These are phyloP conservation scores for Nevesoporus exiguus DNA, from an alignment of 768 basidiomycete species.

Conservation along the genomic window DNA sequence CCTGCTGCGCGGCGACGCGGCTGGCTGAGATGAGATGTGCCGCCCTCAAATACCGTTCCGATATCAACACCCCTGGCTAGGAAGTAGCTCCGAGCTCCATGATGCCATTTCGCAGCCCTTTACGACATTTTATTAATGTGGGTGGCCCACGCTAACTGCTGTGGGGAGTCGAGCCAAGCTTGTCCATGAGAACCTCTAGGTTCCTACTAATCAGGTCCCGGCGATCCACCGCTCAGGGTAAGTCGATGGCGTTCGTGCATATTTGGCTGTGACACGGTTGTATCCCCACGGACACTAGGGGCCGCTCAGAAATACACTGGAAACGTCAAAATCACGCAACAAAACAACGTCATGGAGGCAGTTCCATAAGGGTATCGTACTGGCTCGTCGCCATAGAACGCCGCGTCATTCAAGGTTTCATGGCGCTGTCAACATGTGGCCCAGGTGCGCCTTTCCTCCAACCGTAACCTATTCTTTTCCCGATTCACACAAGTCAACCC, in stretches of 20 bases:
- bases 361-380: conserved; percentile 26
- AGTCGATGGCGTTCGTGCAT: conserved; percentile 2
- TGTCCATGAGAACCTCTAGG: conserved; percentile 15
- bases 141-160: conserved; percentile 8
- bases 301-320: conserved; percentile 12
- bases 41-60: conserved; percentile 12
- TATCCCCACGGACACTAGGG: conserved; percentile 19
- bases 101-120: conserved; percentile 14
- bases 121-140: conserved; percentile 22
- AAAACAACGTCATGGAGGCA: conserved; percentile 24
- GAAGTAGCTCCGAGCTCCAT: conserved; percentile 20
- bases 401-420: conserved; percentile 35
- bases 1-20: conserved; percentile 14
- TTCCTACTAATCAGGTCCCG: conserved; percentile 15
- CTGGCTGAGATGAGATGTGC: conserved; percentile 21
- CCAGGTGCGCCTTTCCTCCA: conserved; percentile 28
- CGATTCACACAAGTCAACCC: conserved; percentile 18
- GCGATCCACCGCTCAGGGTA: conserved; percentile 8
- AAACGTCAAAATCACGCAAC: conserved; percentile 26
- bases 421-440: conserved; percentile 32
- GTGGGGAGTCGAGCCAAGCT: conserved; percentile 14
- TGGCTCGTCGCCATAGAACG: conserved; percentile 29
- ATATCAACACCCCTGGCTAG: conserved; percentile 8
- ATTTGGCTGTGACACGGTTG: conserved; percentile 1
- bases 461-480: conserved; percentile 24